Evolutionary conservation across 306 rosid genomes (phyloP), one percentile per base, ranked within the genome.

Genomic region (Dalbergia cultrata): DNA sequence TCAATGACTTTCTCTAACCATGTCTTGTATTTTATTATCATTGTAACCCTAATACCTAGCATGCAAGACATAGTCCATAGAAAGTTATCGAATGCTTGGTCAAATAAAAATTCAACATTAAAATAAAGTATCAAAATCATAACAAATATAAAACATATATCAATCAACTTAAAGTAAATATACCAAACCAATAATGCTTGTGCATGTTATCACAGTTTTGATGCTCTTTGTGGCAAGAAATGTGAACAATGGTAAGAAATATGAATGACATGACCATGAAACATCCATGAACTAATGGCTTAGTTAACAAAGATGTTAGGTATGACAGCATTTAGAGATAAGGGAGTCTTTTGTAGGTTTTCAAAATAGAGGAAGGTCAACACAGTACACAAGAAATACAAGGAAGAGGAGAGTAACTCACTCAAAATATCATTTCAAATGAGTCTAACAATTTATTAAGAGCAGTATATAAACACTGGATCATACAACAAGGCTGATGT

Each of bases 121-220:
- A 21, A 21, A 21, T 21, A 21, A 21, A 21, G 1, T 21, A 21
- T 21, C 1, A 21, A 21, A 21, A 21, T 21, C 22, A 21, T 21
- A 21, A 21, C 22, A 21, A 21, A 21, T 21, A 21, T 21, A 21
- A 21, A 21, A 21, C 22, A 21, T 21, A n/a, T n/a, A 52, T 35
- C 73, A 62, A 71, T 74, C 63, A 31, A 56, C 60, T 9, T 18
- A 70, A 34, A 44, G 63, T 70, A 7, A 14, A 78, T 0, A n/a
- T 69, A 74, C 57, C 58, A 8, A 74, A 57, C 21, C 2, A 43
- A 43, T 43, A 7, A 7, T 43, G 49, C 52, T 74, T 1, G 81
- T 66, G 69, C 82, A 75, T 59, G 6, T 41, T 74, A 33, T 76
- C 66, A 80, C 83, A 82, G 4, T 37, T 53, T 39, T 17, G 19